phyloP scores from a whole-genome alignment of 2,329 filamentous ascomycete species.

The Penicillium glabrum region DNA sequence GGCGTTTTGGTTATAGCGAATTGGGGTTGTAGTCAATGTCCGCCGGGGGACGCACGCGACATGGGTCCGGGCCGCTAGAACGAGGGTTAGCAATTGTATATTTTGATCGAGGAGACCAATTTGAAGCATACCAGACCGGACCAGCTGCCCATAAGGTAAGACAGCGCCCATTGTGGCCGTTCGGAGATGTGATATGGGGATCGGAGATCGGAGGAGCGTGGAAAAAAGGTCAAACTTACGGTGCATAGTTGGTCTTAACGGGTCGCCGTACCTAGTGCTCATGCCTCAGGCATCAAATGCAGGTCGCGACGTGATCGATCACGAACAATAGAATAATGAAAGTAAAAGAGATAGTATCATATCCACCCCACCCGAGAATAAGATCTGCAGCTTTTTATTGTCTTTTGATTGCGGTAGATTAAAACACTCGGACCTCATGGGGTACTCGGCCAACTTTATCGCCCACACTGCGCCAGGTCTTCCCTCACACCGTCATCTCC shows the following conservation, averaged over 20 bases:
- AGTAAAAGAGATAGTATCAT: not conserved
- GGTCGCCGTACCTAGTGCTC: constrained; percentile 15
- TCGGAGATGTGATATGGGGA: constrained; percentile 11
- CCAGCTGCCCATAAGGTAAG: constrained; percentile 38
- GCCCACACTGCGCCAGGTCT: constrained; percentile 2
- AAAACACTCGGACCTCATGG: not conserved
- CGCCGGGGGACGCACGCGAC: constrained; percentile 37
- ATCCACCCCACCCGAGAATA: not conserved
- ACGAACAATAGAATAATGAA: constrained; percentile 10
- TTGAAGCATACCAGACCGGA: constrained; percentile 36
- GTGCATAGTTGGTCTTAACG: constrained; percentile 22
- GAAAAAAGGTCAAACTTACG: constrained; percentile 33
- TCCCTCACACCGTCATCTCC: constrained; percentile 28
- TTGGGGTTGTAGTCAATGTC: constrained; percentile 34
- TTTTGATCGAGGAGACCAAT: not conserved
- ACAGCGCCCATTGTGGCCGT: constrained; percentile 43
- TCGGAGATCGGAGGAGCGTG: constrained; percentile 17
- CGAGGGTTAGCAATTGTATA: not conserved
- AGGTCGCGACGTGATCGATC: constrained; percentile 21
- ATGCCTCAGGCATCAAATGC: constrained; percentile 14
- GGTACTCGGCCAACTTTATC: not conserved
- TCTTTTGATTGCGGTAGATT: not conserved
- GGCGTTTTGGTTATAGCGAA: constrained; percentile 31
- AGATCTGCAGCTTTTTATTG: not conserved
- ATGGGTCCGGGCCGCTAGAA: constrained; percentile 31